Percentiles rank a stretch among this genome's conserved stretches.
Evolutionary conservation across 2,329 filamentous ascomycete genomes (phyloP).

Genomic region (Botrytis squamosa): DNA sequence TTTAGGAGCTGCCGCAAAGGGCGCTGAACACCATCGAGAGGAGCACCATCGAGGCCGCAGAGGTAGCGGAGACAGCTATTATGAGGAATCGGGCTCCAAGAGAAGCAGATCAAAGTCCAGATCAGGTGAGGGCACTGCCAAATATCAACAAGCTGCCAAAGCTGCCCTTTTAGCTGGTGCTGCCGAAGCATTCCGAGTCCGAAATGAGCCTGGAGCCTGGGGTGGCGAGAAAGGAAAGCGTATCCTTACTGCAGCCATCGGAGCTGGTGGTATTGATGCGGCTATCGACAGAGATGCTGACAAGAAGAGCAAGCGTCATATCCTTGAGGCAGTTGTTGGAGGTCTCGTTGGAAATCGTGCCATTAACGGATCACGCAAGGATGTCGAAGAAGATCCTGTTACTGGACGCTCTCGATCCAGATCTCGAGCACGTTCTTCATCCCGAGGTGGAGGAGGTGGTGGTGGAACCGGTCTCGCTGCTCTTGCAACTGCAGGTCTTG

Average conservation of each 20-base stretch:
- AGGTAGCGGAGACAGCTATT: conserved; percentile 43
- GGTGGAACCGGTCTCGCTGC: conserved; percentile 57
- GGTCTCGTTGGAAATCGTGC: conserved; percentile 83
- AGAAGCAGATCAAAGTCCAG: conserved; percentile 52
- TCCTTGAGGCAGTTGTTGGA: conserved; percentile 83
- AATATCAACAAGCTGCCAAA: conserved; percentile 83
- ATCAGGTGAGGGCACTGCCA: conserved; percentile 53
- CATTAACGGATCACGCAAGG: conserved; percentile 73
- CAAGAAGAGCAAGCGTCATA: conserved; percentile 76
- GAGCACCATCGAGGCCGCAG: conserved; percentile 38
- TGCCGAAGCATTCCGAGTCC: conserved; percentile 85
- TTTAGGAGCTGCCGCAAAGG: conserved; percentile 56
- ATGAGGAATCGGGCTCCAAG: conserved; percentile 51
- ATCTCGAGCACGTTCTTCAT: conserved; percentile 62
- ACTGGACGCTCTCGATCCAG: conserved; percentile 65
- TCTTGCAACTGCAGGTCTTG: conserved; percentile 60
- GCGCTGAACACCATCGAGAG: conserved; percentile 32
- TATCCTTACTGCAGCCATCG: conserved; percentile 80
- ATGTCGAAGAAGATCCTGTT: conserved; percentile 49
- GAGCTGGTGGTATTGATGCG: conserved; percentile 82
- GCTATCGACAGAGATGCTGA: conserved; percentile 64
- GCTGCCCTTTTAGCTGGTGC: conserved; percentile 87
- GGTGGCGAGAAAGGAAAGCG: conserved; percentile 89
- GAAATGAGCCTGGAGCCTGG: conserved; percentile 87
- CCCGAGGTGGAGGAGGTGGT: conserved; percentile 43